phyloP scores from a whole-genome alignment of 2,329 filamentous ascomycete genomes.

The Tolypocladium capitatum region DNA sequence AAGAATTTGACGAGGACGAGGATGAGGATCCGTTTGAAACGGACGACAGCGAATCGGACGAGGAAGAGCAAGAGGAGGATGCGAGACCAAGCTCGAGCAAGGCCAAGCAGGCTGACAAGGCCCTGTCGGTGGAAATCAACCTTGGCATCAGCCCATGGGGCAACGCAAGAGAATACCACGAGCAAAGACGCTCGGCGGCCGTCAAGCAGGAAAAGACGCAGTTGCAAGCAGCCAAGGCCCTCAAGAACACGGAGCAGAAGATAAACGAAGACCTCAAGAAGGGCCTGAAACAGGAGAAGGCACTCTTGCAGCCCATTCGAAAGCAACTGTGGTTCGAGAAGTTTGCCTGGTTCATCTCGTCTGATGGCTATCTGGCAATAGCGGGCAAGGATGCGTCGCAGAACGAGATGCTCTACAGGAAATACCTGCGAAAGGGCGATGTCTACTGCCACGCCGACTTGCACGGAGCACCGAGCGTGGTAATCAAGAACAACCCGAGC shows the following conservation, averaged over 20 bases:
- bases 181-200: conserved; percentile 71
- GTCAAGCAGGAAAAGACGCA: conserved; percentile 80
- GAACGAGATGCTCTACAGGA: conserved; percentile 81
- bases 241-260: conserved; percentile 85
- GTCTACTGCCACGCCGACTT: conserved; percentile 86
- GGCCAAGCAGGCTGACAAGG: conserved; percentile 33
- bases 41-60: conserved; percentile 44
- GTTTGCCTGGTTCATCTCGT: conserved; percentile 89
- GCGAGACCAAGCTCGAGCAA: conserved; percentile 15
- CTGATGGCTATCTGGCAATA: conserved; percentile 85
- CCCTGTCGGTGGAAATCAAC: conserved; percentile 69
- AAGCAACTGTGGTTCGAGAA: conserved; percentile 94
- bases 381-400: conserved; percentile 82
- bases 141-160: conserved; percentile 71
- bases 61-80: conserved; percentile 17
- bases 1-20: conserved; percentile 48
- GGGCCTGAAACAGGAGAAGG: conserved; percentile 82
- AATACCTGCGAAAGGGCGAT: conserved; percentile 77
- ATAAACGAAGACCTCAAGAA: conserved; percentile 77
- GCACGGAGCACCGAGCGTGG: conserved; percentile 66
- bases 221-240: conserved; percentile 64
- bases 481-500: conserved; percentile 77
- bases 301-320: conserved; percentile 68
- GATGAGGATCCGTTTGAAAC: conserved; percentile 48
- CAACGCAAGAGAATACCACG: conserved; percentile 86